Evolutionary conservation across 164 flowering plant species (phyloP).

Genomic region (Macadamia tetraphylla): DNA sequence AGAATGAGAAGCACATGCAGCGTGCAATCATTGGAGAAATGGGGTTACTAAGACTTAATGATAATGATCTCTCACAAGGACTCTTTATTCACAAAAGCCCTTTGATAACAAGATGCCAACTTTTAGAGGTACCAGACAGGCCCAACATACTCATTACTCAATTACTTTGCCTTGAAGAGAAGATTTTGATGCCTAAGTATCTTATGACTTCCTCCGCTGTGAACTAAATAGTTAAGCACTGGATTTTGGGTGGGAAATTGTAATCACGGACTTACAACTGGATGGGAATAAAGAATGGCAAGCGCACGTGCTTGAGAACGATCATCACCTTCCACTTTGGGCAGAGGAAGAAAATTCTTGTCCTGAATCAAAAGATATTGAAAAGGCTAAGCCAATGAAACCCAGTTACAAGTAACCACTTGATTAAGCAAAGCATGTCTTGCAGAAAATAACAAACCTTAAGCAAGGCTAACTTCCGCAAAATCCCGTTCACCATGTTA

Average conservation of each 20-base stretch:
- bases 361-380: conserved; percentile 33
- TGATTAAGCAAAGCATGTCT: background rate
- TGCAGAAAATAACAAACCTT: conserved; percentile 44
- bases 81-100: background rate
- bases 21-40: background rate
- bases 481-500: conserved; percentile 84
- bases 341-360: conserved; percentile 65
- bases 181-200: background rate
- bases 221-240: background rate
- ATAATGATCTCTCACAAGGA: background rate
- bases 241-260: background rate
- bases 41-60: too few relatives aligned
- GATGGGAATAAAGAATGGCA: conserved; percentile 87
- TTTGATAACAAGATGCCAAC: background rate
- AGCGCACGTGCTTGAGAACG: conserved; percentile 87
- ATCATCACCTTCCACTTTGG: conserved; percentile 77
- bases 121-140: background rate
- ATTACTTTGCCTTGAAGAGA: background rate
- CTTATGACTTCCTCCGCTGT: background rate
- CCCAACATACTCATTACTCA: background rate
- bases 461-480: conserved; percentile 62
- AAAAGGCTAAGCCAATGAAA: conserved; percentile 5
- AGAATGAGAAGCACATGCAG: background rate
- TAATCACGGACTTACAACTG: conserved; percentile 58
- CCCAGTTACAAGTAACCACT: background rate